phyloP scores from a whole-genome alignment of 1,139 yeast species.

The Nakaseomyces uthaithaninus region DNA sequence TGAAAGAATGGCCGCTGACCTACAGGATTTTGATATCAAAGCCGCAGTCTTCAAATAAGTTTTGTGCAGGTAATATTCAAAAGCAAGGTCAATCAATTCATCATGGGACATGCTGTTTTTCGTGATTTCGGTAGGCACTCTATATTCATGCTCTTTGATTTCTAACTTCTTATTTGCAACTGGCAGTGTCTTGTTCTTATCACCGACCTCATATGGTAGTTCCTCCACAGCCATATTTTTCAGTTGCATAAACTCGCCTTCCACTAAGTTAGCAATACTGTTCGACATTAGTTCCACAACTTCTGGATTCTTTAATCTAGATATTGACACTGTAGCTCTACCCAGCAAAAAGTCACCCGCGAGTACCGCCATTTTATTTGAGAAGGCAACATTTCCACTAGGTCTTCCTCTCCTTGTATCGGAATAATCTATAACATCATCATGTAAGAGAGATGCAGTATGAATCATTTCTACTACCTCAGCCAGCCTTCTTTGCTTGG shows the following conservation, averaged over 20 bases:
- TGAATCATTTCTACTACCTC: slow-evolving; percentile 98
- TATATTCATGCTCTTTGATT: slow-evolving; percentile 50
- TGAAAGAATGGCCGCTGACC: slow-evolving; percentile 89
- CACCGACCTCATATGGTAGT: slow-evolving; percentile 37
- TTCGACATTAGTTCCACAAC: slow-evolving; percentile 92
- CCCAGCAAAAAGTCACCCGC: slow-evolving; percentile 96
- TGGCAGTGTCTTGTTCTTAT: slow-evolving; percentile 46
- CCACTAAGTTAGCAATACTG: slow-evolving; percentile 92
- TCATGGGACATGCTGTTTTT: slow-evolving; percentile 47
- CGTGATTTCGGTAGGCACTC: slow-evolving; percentile 34
- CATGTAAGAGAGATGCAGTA: slow-evolving; percentile 93
- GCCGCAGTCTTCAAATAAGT: slow-evolving; percentile 94
- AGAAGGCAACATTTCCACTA: slow-evolving; percentile 86
- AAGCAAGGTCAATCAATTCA: slow-evolving; percentile 75
- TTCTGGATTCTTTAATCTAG: slow-evolving; percentile 90
- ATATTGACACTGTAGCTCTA: slow-evolving; percentile 92
- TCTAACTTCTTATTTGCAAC: slow-evolving; percentile 59
- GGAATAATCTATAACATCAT: slow-evolving; percentile 91
- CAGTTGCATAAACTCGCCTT: slow-evolving; percentile 97
- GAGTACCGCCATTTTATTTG: slow-evolving; percentile 93
- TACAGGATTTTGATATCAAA: slow-evolving; percentile 85
- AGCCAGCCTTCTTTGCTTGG: slow-evolving; percentile 90
- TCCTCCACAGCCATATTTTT: slow-evolving; percentile 72
- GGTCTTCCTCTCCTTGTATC: slow-evolving; percentile 88
- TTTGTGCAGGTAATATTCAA: slow-evolving; percentile 89